Evolutionary conservation across 306 rosid genomes (phyloP), one percentile per base, ranked within the genome.

Genomic region (Cicer chorassanicum): DNA sequence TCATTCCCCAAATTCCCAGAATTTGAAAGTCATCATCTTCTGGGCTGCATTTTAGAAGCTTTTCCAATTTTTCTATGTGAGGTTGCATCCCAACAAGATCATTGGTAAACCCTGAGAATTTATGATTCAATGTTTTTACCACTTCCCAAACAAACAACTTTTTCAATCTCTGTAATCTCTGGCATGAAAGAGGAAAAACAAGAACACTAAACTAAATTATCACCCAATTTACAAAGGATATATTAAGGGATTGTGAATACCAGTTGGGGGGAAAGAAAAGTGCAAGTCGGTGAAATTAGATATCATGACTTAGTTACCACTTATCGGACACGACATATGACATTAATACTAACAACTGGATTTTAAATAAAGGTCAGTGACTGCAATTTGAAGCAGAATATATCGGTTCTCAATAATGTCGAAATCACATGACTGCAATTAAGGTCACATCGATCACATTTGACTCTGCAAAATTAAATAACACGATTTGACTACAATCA

Each of bases 1-100:
- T 44, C 78, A 79, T 79, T 18, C 82, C 83, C 74, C 65, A 80
- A 36, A 80, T 66, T 16, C 75, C 83, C 21, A 73, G 39, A 50
- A 44, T 16, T 24, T 29, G 75, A 59, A 49, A 18, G 1, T 14
- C 65, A 40, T 57, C 40, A 12, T 48, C n/a, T 6, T 5, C 0
- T n/a, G 49, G 66, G 10, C 3, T 43, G 38, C 73, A 46, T 10
- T 29, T 50, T 14, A 80, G 29, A 19, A 56, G 62, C 1, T 6
- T 60, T 67, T 73, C 76, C 11, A 74, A 49, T 56, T 1, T 13
- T 46, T 56, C 70, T 0, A 80, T 54, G 6, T 56, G 79, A 48
- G 79, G 43, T 68, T 77, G 75, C 10, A 77, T 77, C 19, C 75
- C 83, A 14, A 80, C 29, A 4, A 80, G 71, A 1, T 57, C 65